A percentile compares a stretch with the other conserved stretches of the same genome.
These are phyloP conservation scores for Brassica juncea DNA, from an alignment of 345 rosid species.

Conservation along the genomic window DNA sequence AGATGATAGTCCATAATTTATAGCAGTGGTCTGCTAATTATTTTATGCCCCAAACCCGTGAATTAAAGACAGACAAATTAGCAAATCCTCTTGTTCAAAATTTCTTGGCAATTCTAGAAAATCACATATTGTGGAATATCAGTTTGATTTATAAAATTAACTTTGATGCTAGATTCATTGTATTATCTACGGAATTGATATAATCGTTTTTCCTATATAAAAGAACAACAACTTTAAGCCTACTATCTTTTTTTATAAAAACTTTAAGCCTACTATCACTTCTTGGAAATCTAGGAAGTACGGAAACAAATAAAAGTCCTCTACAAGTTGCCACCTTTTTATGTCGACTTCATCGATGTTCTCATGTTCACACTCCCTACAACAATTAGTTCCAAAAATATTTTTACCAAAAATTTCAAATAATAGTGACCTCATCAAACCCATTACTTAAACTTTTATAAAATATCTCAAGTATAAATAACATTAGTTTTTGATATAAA, in stretches of 20 bases:
- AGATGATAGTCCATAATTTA: too few species aligned
- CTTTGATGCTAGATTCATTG: slow-evolving; percentile 18
- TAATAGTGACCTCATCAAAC: too few species aligned
- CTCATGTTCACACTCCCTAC: too few species aligned
- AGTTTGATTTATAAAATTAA: background rate
- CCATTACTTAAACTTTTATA: too few species aligned
- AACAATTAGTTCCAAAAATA: too few species aligned
- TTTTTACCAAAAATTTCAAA: too few species aligned
- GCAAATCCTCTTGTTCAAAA: too few species aligned
- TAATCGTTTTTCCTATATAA: background rate
- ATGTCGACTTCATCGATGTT: slow-evolving; percentile 9
- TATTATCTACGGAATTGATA: background rate
- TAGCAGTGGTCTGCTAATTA: too few species aligned
- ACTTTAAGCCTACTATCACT: slow-evolving; percentile 17
- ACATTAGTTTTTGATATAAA: too few species aligned
- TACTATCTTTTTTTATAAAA: background rate
- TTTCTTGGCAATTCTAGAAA: background rate
- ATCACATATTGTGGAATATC: background rate
- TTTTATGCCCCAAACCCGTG: too few species aligned
- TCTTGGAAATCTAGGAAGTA: slow-evolving; percentile 1
- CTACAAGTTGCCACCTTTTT: slow-evolving; percentile 10
- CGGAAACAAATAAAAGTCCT: slow-evolving; percentile 14
- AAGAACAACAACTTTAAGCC: slow-evolving; percentile 2
- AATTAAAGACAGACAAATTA: too few species aligned
- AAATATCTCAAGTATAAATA: too few species aligned